Evolutionary conservation across 768 basidiomycete genomes (phyloP), one percentile per base, ranked within the genome.

Genomic region (Suillus discolor): DNA sequence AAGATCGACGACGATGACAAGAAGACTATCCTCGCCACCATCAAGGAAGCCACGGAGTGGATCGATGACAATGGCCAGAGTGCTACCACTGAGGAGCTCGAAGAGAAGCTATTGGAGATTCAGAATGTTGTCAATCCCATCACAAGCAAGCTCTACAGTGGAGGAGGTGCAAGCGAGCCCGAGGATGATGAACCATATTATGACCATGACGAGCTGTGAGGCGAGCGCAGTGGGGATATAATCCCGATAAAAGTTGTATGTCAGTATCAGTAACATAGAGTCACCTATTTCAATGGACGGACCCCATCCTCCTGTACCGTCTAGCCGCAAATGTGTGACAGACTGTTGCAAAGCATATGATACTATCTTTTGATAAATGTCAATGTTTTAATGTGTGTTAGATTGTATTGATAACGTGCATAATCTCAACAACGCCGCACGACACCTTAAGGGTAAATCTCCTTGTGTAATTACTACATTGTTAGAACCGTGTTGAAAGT

Each of bases 41-140:
- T 97, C 80, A 96, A 96, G 83, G 94, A 97, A 70, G 87, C 89
- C 62, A 89, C 90, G 23, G 93, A 94, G 64, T 98, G 96, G 96
- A 87, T 97, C 63, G 96, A 99, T 57, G 88, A 91, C 73, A 86
- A 94, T 71, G 91, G 91, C 23, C 80, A 85, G 45, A 80, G 80
- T 9, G 96, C 96, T 28, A 84, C 84, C 41, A 88, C 89, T 53
- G 96, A 97, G 75, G 94, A 97, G 65, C 81, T 96, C 28, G 96
- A 98, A 76, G 96, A 97, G 84, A 94, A 96, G 83, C 81, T 96
- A 71, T 68, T 75, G 60, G 90, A 92, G 79, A 83, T 94, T 34
- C 93, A 94, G 74, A 79, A 83, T 60, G 79, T 91, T 38, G 89
- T 94, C 61, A 85, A 85, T 76, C 95, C 95, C 61, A 95, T 96